Conservation (phyloP, 169 alveolate genomes). For the Cryptosporidium sp. region DNA sequence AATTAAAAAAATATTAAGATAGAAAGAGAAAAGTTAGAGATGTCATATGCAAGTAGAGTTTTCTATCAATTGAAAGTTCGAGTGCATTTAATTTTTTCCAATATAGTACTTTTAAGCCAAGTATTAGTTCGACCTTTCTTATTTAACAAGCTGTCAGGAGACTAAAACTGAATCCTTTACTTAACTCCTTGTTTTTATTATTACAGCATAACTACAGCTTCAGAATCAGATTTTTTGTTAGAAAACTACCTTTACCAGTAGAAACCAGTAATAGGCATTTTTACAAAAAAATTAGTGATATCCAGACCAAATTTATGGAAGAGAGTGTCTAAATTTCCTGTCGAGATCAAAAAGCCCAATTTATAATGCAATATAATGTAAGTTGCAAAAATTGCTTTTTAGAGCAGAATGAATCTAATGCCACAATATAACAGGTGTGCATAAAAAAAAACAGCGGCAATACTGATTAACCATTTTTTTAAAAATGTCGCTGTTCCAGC, state of each 20-base stretch:
- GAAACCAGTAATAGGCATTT: neutral
- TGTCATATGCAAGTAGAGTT: neutral
- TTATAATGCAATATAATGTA: no score
- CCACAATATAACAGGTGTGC: neutral
- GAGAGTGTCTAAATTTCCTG: neutral
- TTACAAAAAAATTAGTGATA: no score
- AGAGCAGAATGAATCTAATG: neutral
- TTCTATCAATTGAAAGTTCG: neutral
- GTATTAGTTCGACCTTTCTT: neutral
- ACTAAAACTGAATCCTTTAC: no score
- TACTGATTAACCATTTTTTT: neutral
- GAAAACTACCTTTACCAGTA: neutral
- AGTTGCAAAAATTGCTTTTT: neutral
- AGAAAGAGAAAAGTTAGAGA: neutral
- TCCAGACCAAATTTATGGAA: no score
- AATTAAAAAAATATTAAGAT: no score
- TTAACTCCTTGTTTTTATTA: neutral
- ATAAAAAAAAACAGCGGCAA: slow-evolving; percentile 20
- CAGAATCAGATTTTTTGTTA: neutral
- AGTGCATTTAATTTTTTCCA: neutral
- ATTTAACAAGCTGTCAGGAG: neutral
- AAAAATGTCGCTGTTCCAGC: slow-evolving; percentile 88
- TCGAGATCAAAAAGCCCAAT: no score
- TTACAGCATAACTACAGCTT: no score
- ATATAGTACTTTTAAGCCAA: no score